Evolutionary conservation across 106 monocot species (phyloP), one percentile per base, ranked within the genome.

Genomic region (Apostasia ramifera): DNA sequence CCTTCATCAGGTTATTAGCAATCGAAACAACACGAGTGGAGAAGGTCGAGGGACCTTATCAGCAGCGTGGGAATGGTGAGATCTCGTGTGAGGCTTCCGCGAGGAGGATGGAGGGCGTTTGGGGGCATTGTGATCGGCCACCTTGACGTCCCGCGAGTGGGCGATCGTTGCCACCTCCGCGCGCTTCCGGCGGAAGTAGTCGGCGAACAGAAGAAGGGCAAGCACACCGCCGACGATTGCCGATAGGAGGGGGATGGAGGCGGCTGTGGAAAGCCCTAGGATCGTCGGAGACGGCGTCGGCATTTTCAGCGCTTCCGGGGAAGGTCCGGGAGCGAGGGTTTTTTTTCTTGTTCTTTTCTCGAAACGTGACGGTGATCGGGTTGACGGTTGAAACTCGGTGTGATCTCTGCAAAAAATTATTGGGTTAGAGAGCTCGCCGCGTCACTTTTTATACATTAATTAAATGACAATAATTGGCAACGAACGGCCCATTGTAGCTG

Each of bases 111-210:
- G 50, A 4, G 62, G 55, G 6, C 74, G 76, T 40, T 76, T 75
- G 14, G 71, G 5, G 15, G 71, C 13, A 39, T 79, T 80, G 56
- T 70, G 59, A 10, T 64, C 49, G 9, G 48, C 65, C 11, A 74
- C 8, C 6, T 78, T 55, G 8, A 9, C 40, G 41, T 73, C 64
- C 47, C 84, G 52, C 7, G 74, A 53, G 1, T 73, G 26, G 64
- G 91, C 79, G 67, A 92, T 81, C 45, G 86, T 71, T 42, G 71
- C 69, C 78, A 95, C 77, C 59, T 89, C 97, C 39, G 89, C 81
- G 11, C 85, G 68, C 76, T 87, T 85, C 57, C 85, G 82, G 70
- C 89, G 92, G 81, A 98, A 84, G 81, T 92, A 92, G 43, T 87
- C 83, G n/a, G 92, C 84, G 68, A 98, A 71, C 77, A 98, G 68